phyloP scores from a whole-genome alignment of 768 basidiomycete species.

The Lactarius sanguifluus region DNA sequence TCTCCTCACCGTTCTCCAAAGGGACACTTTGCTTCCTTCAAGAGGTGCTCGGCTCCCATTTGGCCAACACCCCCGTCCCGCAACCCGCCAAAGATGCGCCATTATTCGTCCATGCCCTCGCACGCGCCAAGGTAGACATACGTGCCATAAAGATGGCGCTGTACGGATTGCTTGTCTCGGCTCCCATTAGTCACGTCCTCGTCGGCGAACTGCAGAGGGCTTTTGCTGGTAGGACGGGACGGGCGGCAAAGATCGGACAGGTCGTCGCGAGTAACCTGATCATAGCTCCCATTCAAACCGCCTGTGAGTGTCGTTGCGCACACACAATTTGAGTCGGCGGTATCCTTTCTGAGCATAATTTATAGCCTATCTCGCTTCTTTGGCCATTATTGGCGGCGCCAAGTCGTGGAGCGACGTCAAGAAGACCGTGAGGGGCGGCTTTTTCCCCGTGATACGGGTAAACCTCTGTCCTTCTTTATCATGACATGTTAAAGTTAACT shows the following conservation, averaged over 20 bases:
- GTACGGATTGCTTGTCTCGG: constrained; percentile 82
- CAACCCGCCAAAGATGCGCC: constrained; percentile 55
- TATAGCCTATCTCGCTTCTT: constrained; percentile 69
- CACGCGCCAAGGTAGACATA: constrained; percentile 56
- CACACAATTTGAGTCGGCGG: neutral
- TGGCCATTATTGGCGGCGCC: constrained; percentile 84
- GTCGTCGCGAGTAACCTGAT: constrained; percentile 75
- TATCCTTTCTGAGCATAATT: neutral
- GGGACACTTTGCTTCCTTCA: constrained; percentile 54
- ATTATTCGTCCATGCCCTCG: constrained; percentile 50
- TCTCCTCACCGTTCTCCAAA: constrained; percentile 24
- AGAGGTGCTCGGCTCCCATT: constrained; percentile 75
- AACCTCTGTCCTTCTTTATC: constrained; percentile 29
- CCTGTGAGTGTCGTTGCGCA: constrained; percentile 45
- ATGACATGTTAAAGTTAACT: neutral
- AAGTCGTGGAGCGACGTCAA: constrained; percentile 60
- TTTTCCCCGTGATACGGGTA: constrained; percentile 72
- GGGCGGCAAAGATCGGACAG: constrained; percentile 64
- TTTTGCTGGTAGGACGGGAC: constrained; percentile 71
- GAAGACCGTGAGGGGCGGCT: constrained; percentile 68
- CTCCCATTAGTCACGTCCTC: constrained; percentile 75
- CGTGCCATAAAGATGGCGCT: constrained; percentile 82
- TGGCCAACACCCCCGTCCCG: constrained; percentile 58
- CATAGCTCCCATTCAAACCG: constrained; percentile 71
- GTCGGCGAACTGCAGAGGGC: constrained; percentile 69